phyloP scores from a whole-genome alignment of 2,329 filamentous ascomycete species.

The Colletotrichum scovillei region DNA sequence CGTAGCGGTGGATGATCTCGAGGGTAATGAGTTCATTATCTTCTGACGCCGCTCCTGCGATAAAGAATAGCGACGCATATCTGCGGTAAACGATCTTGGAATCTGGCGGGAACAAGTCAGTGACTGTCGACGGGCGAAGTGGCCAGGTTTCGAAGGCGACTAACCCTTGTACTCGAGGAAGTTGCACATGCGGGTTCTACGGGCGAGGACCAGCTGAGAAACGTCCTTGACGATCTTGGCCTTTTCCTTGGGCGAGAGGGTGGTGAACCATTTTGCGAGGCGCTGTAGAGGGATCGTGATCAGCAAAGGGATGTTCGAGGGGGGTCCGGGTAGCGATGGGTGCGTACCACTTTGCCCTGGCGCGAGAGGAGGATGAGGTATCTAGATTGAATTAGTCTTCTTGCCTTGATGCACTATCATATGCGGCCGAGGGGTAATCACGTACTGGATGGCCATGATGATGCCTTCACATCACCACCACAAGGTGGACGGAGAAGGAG shows the following conservation, averaged over 20 bases:
- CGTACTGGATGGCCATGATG: constrained; percentile 60
- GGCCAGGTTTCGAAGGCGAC: constrained; percentile 3
- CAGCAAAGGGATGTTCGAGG: not conserved
- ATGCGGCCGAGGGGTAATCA: not conserved
- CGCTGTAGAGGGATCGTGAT: constrained; percentile 67
- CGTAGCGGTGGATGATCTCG: constrained; percentile 98
- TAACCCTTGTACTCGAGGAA: constrained; percentile 99
- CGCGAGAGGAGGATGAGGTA: constrained; percentile 97
- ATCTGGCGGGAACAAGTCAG: constrained; percentile 65
- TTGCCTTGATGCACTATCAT: constrained; percentile 2
- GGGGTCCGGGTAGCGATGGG: not conserved
- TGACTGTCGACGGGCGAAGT: not conserved
- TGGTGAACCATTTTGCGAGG: constrained; percentile 99
- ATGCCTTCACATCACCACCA: constrained; percentile 36
- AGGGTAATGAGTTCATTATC: constrained; percentile 99
- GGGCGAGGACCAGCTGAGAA: constrained; percentile 93
- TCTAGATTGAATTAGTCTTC: constrained; percentile 59
- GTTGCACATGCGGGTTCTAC: constrained; percentile 99
- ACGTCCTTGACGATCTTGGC: constrained; percentile 99
- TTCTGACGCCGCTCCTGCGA: constrained; percentile 94
- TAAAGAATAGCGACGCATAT: constrained; percentile 99
- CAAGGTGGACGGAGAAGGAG: constrained; percentile 22
- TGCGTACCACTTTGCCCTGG: constrained; percentile 97
- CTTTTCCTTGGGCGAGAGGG: constrained; percentile 96
- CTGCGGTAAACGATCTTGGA: constrained; percentile 98